Conservation (phyloP, 2,329 filamentous ascomycete species). For the Colletotrichum echinochloae region DNA sequence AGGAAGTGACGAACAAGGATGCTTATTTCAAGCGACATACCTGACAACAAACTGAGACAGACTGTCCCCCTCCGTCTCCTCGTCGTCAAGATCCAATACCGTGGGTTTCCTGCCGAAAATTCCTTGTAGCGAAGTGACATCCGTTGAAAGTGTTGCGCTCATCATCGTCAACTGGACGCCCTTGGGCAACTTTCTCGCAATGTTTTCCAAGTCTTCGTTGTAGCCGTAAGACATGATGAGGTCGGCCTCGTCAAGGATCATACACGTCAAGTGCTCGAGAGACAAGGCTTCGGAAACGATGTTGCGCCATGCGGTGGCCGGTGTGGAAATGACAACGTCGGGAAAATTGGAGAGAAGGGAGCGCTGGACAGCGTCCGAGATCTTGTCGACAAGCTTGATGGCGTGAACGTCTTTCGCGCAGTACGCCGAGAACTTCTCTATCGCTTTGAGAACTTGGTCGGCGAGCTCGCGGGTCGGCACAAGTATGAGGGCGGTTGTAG, state of each 20-base stretch:
- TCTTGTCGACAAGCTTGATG: conserved; percentile 90
- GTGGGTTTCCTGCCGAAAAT: conserved; percentile 87
- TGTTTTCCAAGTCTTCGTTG: conserved; percentile 85
- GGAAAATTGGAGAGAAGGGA: conserved; percentile 87
- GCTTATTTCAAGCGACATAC: conserved; percentile 53
- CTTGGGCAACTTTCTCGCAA: conserved; percentile 83
- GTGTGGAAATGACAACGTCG: conserved; percentile 92
- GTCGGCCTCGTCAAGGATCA: conserved; percentile 96
- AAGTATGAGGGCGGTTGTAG: conserved; percentile 84
- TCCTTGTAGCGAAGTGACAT: conserved; percentile 86
- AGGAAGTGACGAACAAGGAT: conserved; percentile 38
- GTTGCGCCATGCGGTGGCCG: conserved; percentile 83
- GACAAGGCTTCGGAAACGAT: conserved; percentile 79
- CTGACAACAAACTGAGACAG: conserved; percentile 90
- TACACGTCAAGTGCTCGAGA: conserved; percentile 76
- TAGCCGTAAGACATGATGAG: conserved; percentile 94
- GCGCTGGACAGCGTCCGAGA: conserved; percentile 88
- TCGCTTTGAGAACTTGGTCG: conserved; percentile 85
- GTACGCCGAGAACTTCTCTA: conserved; percentile 82
- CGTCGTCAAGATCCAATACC: conserved; percentile 84
- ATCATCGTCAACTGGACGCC: conserved; percentile 92
- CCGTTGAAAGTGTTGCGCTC: conserved; percentile 90
- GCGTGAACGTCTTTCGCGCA: conserved; percentile 86
- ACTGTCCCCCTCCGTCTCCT: conserved; percentile 79
- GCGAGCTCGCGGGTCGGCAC: conserved; percentile 96